Evolutionary conservation across 2,329 filamentous ascomycete genomes (phyloP).

Genomic region (Venturia oleaginea): DNA sequence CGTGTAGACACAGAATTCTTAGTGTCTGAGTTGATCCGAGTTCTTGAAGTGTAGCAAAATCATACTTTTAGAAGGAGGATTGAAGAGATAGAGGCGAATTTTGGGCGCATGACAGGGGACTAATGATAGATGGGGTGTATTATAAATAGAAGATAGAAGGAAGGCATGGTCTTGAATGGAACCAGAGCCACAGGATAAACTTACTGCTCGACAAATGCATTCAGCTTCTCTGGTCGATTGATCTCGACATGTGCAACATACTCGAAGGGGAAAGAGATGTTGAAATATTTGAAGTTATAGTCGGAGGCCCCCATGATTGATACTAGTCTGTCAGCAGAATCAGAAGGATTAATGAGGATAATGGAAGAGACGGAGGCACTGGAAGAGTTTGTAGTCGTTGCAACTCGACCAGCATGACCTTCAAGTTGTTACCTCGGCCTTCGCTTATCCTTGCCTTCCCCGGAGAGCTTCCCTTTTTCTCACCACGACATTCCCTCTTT

Average conservation of each 20-base stretch:
- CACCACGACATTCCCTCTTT: background rate
- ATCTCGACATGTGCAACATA: constrained; percentile 88
- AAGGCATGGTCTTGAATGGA: background rate
- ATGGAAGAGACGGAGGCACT: background rate
- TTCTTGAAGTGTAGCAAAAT: background rate
- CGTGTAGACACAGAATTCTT: background rate
- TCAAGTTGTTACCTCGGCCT: background rate
- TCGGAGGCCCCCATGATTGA: constrained; percentile 1
- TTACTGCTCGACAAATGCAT: constrained; percentile 67
- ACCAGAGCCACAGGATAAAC: constrained; percentile 18
- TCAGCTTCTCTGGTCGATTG: constrained; percentile 77
- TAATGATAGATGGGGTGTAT: background rate
- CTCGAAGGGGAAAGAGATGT: constrained; percentile 59
- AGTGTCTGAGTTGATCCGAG: background rate
- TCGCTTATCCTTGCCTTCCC: background rate
- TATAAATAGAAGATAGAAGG: background rate
- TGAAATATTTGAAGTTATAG: constrained; percentile 48
- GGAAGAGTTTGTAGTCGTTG: background rate
- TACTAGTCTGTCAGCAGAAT: background rate
- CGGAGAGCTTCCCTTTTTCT: background rate
- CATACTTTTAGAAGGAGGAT: no score
- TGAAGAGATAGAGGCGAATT: no score
- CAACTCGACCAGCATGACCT: background rate
- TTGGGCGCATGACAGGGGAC: no score
- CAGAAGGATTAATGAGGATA: background rate